Evolutionary conservation across 352 stramenopile species (phyloP), one percentile per base, ranked within the genome.

Genomic region (Pythium guiyangense): DNA sequence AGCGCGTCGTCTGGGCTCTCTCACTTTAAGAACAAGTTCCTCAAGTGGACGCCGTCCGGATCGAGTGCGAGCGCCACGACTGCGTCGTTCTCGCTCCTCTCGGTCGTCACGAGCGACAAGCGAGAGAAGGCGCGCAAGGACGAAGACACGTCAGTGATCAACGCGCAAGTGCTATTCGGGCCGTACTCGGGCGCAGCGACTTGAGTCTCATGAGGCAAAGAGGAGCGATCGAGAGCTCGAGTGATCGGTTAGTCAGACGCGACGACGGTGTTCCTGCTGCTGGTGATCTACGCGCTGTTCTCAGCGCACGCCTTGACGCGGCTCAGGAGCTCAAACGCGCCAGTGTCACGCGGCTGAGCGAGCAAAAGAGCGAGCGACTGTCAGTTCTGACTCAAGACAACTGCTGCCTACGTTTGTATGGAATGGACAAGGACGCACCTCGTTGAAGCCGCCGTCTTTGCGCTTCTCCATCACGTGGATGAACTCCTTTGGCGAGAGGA

Each of bases 391-490:
- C 14, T 42, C 5, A 12, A 11, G 31, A 12, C n/a, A n/a, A n/a
- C n/a, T n/a, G n/a, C n/a, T n/a, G n/a, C n/a, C n/a, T n/a, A n/a
- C n/a, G n/a, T 39, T 20, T 8, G 18, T 15, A 3, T 6, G 26
- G 22, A 40, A 17, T 9, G 1, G 9, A 9, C 4, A 8, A 26
- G 27, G 61, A 49, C 56, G 18, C 71, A 95, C 85, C 73, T 91
- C 71, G 25, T 84, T 92, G 54, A 91, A 88, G 20, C 81, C 85
- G 31, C 76, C 84, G 52, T 92, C 82, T 58, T 90, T 89, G 63
- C 85, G 81, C 57, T 87, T 91, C 49, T 91, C 71, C 85, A 95
- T 95, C 17, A 95, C 83, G 6, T 91, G 67, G 48, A 95, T 84
- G 57, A 95, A 93, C 51, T 95, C 85, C 22, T 77, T 88, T 8